A percentile compares a stretch with the other conserved stretches of the same genome.
phyloP scores from a whole-genome alignment of 2,329 filamentous ascomycete genomes.

The Tolypocladium endophyticum region DNA sequence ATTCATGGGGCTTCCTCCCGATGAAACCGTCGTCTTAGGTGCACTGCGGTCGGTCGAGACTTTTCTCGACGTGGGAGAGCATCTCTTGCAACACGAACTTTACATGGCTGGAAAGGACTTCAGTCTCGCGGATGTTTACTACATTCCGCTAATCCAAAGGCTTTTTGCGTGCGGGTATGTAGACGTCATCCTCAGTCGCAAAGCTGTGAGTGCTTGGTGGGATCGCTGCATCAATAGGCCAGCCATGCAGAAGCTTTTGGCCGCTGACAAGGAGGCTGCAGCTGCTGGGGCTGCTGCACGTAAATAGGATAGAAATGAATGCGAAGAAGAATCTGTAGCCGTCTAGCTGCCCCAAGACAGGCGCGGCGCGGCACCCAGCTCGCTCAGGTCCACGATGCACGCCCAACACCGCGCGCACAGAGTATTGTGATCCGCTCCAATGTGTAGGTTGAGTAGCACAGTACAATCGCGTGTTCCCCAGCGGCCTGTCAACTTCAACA shows the following conservation, averaged over 20 bases:
- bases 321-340: no score
- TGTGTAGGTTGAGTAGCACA: no score
- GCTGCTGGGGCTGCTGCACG: no score
- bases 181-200: conserved; percentile 22
- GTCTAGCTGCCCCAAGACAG: no score
- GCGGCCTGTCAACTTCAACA: no score
- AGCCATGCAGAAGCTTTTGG: conserved; percentile 24
- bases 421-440: no score
- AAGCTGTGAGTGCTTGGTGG: conserved; percentile 30
- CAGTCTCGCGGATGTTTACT: conserved; percentile 34
- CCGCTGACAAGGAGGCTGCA: conserved; percentile 21
- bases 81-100: conserved; percentile 22
- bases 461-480: no score
- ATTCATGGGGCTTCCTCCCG: conserved; percentile 28
- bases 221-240: conserved; percentile 23
- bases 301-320: no score
- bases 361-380: no score
- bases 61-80: conserved; percentile 32
- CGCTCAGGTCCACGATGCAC: no score
- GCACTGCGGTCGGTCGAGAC: conserved; percentile 24
- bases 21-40: conserved; percentile 27
- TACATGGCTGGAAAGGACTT: conserved; percentile 35
- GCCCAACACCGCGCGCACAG: no score
- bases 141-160: conserved; percentile 32
- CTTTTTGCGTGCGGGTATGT: conserved; percentile 28